Evolutionary conservation across 768 basidiomycete species (phyloP), one percentile per base, ranked within the genome.

Genomic region (Macrolepiota fuliginosa): DNA sequence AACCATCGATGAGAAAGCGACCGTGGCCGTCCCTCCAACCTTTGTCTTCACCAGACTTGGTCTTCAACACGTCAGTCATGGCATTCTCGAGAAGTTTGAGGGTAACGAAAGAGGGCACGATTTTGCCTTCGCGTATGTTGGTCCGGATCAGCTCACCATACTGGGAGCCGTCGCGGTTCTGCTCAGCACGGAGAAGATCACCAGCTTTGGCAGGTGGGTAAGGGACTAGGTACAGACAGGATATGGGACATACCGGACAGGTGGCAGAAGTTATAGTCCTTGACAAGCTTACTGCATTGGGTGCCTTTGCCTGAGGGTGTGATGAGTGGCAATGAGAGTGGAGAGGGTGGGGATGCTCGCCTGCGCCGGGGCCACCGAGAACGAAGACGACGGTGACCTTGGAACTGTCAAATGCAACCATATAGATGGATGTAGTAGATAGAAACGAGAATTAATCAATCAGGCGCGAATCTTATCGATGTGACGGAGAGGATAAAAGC

Each of bases 101-200:
- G 32, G 97, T 99, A 62, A 99, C 91, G 72, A 97, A 90, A 89
- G 92, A 93, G 12, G 97, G 96, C 10, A 98, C 97, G 70, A 99
- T 96, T 63, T 78, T 86, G 51, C 97, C 97, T 75, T 95, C 96
- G 55, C 80, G 84, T 72, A 99, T 98, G 77, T 88, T 91, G 13
- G 83, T 88, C 65, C 84, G 88, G 73, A 98, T 99, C 69, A 98
- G 77, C 27, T 85, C 78, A 32, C 95, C 95, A 67, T 89, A 91
- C 63, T 88, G 69, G 1, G 94, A 96, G 47, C 91, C 91, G 60
- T 89, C 85, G 49, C 96, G 88, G 62, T 86, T 78, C 76, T 98
- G 96, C 71, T 99, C 97, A 9, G 91, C 94, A 63, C 97, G 91
- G 22, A 98, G 84, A 32, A 99, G 89, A 74, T 99, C 97, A n/a